phyloP scores from a whole-genome alignment of 768 basidiomycete species.

The Lactifluus subvellereus region DNA sequence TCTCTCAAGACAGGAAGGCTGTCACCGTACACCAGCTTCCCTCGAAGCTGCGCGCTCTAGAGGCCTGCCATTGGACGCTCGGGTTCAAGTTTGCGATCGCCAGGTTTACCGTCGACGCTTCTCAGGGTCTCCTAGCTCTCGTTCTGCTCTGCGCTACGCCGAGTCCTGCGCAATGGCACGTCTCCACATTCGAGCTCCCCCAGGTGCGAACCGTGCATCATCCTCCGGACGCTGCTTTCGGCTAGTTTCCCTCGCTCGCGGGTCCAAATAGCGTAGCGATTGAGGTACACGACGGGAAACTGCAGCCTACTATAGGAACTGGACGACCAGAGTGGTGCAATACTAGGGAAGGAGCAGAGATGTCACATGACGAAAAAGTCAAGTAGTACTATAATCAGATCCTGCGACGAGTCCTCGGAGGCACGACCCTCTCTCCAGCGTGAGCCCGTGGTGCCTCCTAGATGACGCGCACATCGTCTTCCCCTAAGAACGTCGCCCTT shows the following conservation, averaged over 20 bases:
- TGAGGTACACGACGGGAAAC: too few species aligned
- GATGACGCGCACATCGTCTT: background rate
- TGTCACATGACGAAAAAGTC: too few species aligned
- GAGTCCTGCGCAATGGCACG: background rate
- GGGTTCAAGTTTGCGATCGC: background rate
- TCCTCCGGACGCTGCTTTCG: background rate
- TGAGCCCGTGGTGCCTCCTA: too few species aligned
- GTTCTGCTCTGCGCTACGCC: background rate
- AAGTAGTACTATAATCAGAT: too few species aligned
- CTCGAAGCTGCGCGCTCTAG: background rate
- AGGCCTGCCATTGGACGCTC: slow-evolving; percentile 1
- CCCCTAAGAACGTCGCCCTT: background rate
- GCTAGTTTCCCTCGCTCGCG: too few species aligned
- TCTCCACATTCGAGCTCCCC: background rate
- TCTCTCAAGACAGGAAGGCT: background rate
- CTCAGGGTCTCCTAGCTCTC: background rate
- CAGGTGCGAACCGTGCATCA: slow-evolving; percentile 5
- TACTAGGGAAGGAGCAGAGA: too few species aligned
- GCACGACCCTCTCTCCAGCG: too few species aligned
- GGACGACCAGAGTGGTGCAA: too few species aligned
- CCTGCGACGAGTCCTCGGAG: too few species aligned
- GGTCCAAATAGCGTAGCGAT: too few species aligned
- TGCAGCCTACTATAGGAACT: too few species aligned
- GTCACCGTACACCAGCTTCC: background rate
- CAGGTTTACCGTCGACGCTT: background rate